Evolutionary conservation across 768 basidiomycete species (phyloP).

Genomic region (Boletus rubescentipes): DNA sequence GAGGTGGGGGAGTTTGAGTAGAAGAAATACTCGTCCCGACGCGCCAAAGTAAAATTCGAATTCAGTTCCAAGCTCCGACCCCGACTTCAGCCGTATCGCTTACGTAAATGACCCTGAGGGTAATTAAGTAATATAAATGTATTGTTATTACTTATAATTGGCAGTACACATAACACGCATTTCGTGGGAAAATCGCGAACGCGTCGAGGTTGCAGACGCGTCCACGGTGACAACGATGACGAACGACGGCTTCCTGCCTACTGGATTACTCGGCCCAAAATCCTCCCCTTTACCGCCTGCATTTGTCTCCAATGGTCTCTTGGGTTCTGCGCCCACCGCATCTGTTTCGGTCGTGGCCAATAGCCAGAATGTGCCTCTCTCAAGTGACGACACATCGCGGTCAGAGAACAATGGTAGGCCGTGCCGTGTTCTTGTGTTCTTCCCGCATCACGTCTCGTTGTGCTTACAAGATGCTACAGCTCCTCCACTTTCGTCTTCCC

Average conservation of each 20-base stretch:
- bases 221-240: not conserved
- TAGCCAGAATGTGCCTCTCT: not conserved
- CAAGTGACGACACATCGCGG: not conserved
- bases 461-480: not conserved
- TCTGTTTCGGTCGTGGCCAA: not conserved
- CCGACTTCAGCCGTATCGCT: constrained; percentile 31
- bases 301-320: constrained; percentile 36
- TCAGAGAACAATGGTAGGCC: constrained; percentile 2
- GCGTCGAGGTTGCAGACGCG: constrained; percentile 10
- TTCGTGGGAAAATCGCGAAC: constrained; percentile 17
- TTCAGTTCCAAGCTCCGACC: constrained; percentile 31
- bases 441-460: not conserved
- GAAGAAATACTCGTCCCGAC: constrained; percentile 34
- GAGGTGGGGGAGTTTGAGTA: constrained; percentile 17
- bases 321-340: constrained; percentile 14
- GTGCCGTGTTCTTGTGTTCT: not conserved
- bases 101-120: constrained; percentile 19
- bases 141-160: too few relatives aligned
- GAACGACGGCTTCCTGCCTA: constrained; percentile 20
- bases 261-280: constrained; percentile 20
- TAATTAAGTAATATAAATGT: too few relatives aligned
- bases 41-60: constrained; percentile 20
- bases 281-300: not conserved
- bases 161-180: constrained; percentile 18
- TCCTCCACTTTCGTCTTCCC: constrained; percentile 19